Percentiles rank a stretch among this genome's conserved stretches.
Conservation (phyloP, 139 green algal genomes). For the Micractinium sp. region DNA sequence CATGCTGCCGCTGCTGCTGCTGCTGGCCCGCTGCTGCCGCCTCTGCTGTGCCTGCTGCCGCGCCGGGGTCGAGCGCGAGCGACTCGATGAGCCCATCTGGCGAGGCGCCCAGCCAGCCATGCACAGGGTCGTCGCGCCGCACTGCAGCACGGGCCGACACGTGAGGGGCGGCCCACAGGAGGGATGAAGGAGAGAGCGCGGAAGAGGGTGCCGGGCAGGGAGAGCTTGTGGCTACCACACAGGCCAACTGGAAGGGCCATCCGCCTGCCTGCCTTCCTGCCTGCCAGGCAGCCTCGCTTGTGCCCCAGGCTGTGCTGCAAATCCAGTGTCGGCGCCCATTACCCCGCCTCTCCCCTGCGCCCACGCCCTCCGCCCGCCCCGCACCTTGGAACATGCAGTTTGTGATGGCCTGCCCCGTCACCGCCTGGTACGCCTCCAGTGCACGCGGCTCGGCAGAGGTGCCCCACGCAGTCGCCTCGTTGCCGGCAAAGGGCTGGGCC, state of each 20-base stretch:
- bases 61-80: neutral
- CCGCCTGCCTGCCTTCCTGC: no score
- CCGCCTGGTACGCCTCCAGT: conserved; percentile 53
- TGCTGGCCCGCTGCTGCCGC: neutral
- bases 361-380: neutral
- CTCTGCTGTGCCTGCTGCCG: neutral
- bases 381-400: conserved; percentile 46
- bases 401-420: conserved; percentile 35
- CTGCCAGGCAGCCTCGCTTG: no score
- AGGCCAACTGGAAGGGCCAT: no score
- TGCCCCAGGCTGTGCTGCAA: no score
- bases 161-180: no score
- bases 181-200: no score
- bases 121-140: conserved; percentile 56
- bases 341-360: neutral
- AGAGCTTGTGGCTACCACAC: no score
- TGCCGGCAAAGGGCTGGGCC: conserved; percentile 65
- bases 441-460: conserved; percentile 57
- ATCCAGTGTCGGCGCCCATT: neutral
- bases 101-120: conserved; percentile 74
- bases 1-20: neutral
- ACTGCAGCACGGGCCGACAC: conserved; percentile 14
- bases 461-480: conserved; percentile 76
- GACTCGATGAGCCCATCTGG: conserved; percentile 69
- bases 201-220: no score